Conservation (phyloP, 2,329 filamentous ascomycete genomes). For the Cadophora sp. region DNA sequence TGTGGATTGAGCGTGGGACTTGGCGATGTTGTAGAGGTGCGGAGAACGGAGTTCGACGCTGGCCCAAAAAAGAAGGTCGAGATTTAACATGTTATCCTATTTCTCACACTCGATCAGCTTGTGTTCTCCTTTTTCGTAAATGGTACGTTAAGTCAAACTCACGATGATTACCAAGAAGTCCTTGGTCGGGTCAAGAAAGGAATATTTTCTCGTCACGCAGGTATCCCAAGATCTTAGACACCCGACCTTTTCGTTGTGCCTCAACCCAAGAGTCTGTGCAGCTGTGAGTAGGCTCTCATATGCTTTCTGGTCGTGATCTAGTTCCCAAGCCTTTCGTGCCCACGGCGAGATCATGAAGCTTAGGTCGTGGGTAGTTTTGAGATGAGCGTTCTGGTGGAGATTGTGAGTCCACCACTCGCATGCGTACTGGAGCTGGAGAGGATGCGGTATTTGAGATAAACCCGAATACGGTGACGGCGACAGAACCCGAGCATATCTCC, state of each 20-base stretch:
- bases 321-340: slow-evolving; percentile 49
- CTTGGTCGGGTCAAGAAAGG: slow-evolving; percentile 46
- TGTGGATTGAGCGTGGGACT: slow-evolving; percentile 50
- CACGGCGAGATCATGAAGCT: slow-evolving; percentile 54
- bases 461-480: slow-evolving; percentile 4
- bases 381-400: slow-evolving; percentile 45
- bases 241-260: no score
- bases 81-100: slow-evolving; percentile 52
- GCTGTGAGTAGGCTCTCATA: no score
- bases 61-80: slow-evolving; percentile 53
- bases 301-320: slow-evolving; percentile 48
- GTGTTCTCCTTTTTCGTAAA: no score
- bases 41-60: slow-evolving; percentile 45
- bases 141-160: neutral
- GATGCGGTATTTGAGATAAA: slow-evolving; percentile 31
- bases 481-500: slow-evolving; percentile 38
- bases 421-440: slow-evolving; percentile 44
- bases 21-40: slow-evolving; percentile 47
- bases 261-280: no score
- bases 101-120: no score
- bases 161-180: slow-evolving; percentile 52
- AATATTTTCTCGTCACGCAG: slow-evolving; percentile 50
- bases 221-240: slow-evolving; percentile 52
- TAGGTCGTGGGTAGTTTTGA: slow-evolving; percentile 51
- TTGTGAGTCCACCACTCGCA: slow-evolving; percentile 44